Evolutionary conservation across 352 stramenopile species (phyloP).

Genomic region (Pythium insidiosum): DNA sequence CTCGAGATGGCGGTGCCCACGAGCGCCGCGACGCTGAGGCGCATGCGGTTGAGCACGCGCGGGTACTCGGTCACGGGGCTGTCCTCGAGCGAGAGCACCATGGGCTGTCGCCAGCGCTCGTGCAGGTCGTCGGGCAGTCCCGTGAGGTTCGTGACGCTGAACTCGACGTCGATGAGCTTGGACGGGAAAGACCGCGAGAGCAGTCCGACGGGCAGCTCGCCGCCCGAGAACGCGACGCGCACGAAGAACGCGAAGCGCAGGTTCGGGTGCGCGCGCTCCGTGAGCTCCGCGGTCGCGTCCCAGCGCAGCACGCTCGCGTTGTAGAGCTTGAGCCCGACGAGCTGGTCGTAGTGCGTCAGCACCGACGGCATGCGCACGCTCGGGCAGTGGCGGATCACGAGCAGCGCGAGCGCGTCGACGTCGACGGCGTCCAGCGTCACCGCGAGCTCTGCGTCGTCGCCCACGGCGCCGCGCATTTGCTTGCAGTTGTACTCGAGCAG

Average conservation of each 20-base stretch:
- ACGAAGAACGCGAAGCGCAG: not conserved
- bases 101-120: not conserved
- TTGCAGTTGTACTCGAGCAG: not conserved
- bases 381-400: not conserved
- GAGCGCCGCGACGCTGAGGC: not conserved
- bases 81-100: not conserved
- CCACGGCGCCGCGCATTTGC: not conserved
- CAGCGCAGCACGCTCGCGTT: not conserved
- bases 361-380: not conserved
- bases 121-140: not conserved
- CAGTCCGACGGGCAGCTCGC: not conserved
- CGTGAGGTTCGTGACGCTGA: not conserved
- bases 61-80: not conserved
- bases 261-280: not conserved
- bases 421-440: not conserved
- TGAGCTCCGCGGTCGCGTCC: not conserved
- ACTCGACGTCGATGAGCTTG: not conserved
- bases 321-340: not conserved
- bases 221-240: not conserved
- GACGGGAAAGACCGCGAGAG: not conserved
- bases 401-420: not conserved
- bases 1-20: not conserved
- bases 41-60: not conserved
- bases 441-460: not conserved
- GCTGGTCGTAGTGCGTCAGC: not conserved